Evolutionary conservation across 306 rosid species (phyloP), one percentile per base, ranked within the genome.

Genomic region (Cucurbita ficifolia): DNA sequence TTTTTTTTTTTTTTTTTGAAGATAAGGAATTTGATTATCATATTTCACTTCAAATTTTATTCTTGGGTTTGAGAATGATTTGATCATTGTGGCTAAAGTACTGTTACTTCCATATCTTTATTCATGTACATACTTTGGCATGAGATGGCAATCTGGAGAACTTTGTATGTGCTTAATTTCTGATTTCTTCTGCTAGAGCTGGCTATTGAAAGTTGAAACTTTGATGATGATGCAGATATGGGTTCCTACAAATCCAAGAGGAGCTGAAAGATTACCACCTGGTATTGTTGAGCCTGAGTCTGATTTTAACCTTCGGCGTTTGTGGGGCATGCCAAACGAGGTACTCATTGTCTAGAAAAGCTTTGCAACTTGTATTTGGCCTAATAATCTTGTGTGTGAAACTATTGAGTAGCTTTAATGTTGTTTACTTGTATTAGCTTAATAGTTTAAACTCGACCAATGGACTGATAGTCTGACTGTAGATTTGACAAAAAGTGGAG

Each of bases 241-340:
- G 98, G 92, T 77, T 75, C 97, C 93, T 24, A 78, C 91, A 77
- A 93, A 93, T 82, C 98, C 98, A 76, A 82, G 79, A 45, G 98
- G 98, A 13, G 96, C 96, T 77, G 97, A 93, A 79, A 90, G 89
- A 76, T 76, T 93, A 60, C 85, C 98, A 4, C 96, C 98, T 29
- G 87, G 81, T 52, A 87, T 93, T 55, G 18, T 90, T 35, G 87
- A 69, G 78, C 72, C 98, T 46, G 79, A 90, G 75, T 90, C 98
- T 4, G 98, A 93, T 87, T 77, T 86, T 5, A 88, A 83, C 81
- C 92, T 87, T 57, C 98, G 80, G 42, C 87, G 92, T 51, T 76
- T 90, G 42, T 88, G 92, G 96, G 98, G 97, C 67, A 79, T 52
- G 42, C 98, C 98, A 40, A 46, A 74, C 61, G 84, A 90, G 96